Evolutionary conservation across 352 stramenopile species (phyloP).

Genomic region (Pythium sp.): DNA sequence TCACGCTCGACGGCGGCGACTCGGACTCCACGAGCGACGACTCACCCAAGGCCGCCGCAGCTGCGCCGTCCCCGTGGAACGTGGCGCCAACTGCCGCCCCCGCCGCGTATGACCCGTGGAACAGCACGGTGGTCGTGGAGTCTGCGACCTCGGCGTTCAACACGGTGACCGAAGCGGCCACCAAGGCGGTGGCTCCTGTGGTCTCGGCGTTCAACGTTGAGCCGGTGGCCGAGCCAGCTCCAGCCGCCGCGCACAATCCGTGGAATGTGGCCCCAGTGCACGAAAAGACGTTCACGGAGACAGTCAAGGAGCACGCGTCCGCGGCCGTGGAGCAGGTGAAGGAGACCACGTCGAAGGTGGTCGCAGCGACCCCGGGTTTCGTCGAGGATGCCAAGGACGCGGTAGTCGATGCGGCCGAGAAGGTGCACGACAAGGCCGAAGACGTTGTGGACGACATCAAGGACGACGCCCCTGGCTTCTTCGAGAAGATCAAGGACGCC

Average conservation of each 20-base stretch:
- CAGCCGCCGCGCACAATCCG: constrained; percentile 16
- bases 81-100: constrained; percentile 24
- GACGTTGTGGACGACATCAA: constrained; percentile 23
- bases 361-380: constrained; percentile 20
- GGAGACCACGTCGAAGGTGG: constrained; percentile 13
- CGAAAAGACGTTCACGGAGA: constrained; percentile 24
- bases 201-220: constrained; percentile 35
- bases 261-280: constrained; percentile 40
- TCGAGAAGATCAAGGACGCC: constrained; percentile 15
- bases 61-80: constrained; percentile 53
- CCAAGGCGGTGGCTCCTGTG: constrained; percentile 16
- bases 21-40: constrained; percentile 17
- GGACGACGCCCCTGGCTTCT: constrained; percentile 4
- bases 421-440: constrained; percentile 20
- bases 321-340: constrained; percentile 15
- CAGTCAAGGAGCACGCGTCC: constrained; percentile 16
- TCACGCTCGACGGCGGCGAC: constrained; percentile 32
- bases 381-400: constrained; percentile 20
- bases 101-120: constrained; percentile 43
- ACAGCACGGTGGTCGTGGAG: constrained; percentile 32
- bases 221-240: not conserved
- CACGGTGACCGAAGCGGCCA: constrained; percentile 21
- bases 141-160: not conserved
- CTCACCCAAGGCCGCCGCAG: constrained; percentile 15
- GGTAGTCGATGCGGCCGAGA: constrained; percentile 13